These are phyloP conservation scores for Penicillium crystallinum DNA, from an alignment of 495 filamentous ascomycete genomes.

Conservation along the genomic window DNA sequence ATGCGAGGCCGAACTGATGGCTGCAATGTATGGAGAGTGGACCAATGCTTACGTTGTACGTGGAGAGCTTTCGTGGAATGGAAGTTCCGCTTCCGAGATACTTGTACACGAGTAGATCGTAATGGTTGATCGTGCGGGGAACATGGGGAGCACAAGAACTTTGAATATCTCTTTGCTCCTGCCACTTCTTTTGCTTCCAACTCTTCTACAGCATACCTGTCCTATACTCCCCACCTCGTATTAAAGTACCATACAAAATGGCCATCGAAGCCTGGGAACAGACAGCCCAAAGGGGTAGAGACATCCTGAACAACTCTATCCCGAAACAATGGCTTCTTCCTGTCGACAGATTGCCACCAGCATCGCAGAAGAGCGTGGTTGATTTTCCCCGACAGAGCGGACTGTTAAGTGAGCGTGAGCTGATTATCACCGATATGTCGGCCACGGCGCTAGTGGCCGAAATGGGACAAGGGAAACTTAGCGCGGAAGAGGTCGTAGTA, in stretches of 20 bases:
- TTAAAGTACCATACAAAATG: slow-evolving; percentile 15
- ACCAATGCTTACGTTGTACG: no score
- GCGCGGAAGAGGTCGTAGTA: slow-evolving; percentile 50
- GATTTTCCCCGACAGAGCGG: slow-evolving; percentile 42
- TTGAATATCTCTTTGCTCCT: background rate
- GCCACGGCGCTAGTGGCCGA: slow-evolving; percentile 47
- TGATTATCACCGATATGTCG: slow-evolving; percentile 54
- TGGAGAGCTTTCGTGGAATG: no score
- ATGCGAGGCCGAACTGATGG: no score
- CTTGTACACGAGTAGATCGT: background rate
- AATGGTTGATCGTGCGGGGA: background rate
- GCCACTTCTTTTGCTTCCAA: background rate
- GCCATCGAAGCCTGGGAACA: slow-evolving; percentile 24
- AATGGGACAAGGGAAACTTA: slow-evolving; percentile 46
- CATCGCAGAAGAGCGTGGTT: slow-evolving; percentile 32
- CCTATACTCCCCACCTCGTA: background rate
- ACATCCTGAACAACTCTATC: slow-evolving; percentile 32
- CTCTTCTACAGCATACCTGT: background rate
- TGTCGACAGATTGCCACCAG: slow-evolving; percentile 23
- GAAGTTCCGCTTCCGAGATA: slow-evolving; percentile 7
- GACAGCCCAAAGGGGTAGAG: slow-evolving; percentile 30
- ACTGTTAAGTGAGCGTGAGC: slow-evolving; percentile 47
- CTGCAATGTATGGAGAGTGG: background rate
- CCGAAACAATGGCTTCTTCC: slow-evolving; percentile 39
- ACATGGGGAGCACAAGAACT: background rate